phyloP scores from a whole-genome alignment of 306 rosid genomes.

The Quercus bicolor region DNA sequence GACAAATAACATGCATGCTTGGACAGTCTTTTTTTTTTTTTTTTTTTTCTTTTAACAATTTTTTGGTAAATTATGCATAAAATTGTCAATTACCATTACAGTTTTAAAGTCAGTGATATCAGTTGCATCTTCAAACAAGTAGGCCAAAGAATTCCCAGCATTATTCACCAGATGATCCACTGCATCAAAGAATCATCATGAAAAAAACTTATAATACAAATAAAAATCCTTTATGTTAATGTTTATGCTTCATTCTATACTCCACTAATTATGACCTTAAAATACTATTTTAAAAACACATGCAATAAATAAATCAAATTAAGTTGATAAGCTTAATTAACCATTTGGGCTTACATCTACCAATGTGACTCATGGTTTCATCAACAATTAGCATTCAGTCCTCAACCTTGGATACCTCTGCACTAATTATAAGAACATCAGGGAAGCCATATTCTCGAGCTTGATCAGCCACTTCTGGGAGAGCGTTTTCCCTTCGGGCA shows the following conservation, averaged over 20 bases:
- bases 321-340: background rate
- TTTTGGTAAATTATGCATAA: background rate
- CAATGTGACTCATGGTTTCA: slow-evolving; percentile 48
- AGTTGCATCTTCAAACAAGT: slow-evolving; percentile 47
- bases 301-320: background rate
- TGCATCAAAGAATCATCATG: slow-evolving; percentile 22
- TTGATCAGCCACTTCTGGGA: slow-evolving; percentile 44
- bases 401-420: slow-evolving; percentile 54
- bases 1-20: too few relatives aligned
- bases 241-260: too few relatives aligned
- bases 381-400: slow-evolving; percentile 51
- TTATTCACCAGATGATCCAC: slow-evolving; percentile 83
- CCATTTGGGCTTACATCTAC: slow-evolving; percentile 31
- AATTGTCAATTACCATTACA: slow-evolving; percentile 45
- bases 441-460: slow-evolving; percentile 50
- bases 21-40: too few relatives aligned
- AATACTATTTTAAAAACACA: background rate
- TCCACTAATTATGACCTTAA: background rate
- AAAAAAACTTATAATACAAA: background rate
- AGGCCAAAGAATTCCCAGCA: slow-evolving; percentile 40
- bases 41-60: too few relatives aligned
- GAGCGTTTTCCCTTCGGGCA: slow-evolving; percentile 43
- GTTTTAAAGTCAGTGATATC: slow-evolving; percentile 45
- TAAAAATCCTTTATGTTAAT: background rate
- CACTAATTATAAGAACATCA: slow-evolving; percentile 41